Conservation (phyloP, 2,329 filamentous ascomycete species). For the Verticillium isaacii region DNA sequence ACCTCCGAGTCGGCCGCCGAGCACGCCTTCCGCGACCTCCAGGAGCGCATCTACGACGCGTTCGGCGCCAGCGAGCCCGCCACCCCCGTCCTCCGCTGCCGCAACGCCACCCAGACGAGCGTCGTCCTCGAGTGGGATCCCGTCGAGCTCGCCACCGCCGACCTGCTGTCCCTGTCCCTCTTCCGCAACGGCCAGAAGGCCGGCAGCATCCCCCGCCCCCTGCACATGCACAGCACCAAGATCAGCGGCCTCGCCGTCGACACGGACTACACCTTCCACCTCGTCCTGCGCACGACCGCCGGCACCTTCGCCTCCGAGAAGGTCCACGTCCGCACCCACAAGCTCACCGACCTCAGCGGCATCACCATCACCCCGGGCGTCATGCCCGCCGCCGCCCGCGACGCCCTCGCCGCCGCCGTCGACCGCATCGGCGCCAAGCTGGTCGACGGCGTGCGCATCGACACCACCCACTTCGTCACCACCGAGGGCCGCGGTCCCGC, state of each 20-base stretch:
- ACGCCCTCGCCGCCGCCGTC: conserved; percentile 69
- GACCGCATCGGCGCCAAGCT: conserved; percentile 90
- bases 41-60: conserved; percentile 78
- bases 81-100: conserved; percentile 77
- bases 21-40: conserved; percentile 75
- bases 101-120: conserved; percentile 97
- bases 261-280: conserved; percentile 91
- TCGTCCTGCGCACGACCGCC: conserved; percentile 85
- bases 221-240: conserved; percentile 90
- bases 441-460: conserved; percentile 84
- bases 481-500: conserved; percentile 83
- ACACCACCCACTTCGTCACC: conserved; percentile 97
- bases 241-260: conserved; percentile 95
- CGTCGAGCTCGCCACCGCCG: conserved; percentile 85
- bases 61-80: conserved; percentile 79
- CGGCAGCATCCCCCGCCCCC: conserved; percentile 83
- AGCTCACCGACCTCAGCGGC: conserved; percentile 95
- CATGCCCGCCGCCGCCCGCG: conserved; percentile 67
- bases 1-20: conserved; percentile 71
- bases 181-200: conserved; percentile 97
- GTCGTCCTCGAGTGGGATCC: conserved; percentile 98
- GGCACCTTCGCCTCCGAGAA: conserved; percentile 83
- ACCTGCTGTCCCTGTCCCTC: conserved; percentile 81
- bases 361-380: conserved; percentile 92
- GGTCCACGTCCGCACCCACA: conserved; percentile 84